Evolutionary conservation across 352 stramenopile species (phyloP).

Genomic region (Phytopythium vexans): DNA sequence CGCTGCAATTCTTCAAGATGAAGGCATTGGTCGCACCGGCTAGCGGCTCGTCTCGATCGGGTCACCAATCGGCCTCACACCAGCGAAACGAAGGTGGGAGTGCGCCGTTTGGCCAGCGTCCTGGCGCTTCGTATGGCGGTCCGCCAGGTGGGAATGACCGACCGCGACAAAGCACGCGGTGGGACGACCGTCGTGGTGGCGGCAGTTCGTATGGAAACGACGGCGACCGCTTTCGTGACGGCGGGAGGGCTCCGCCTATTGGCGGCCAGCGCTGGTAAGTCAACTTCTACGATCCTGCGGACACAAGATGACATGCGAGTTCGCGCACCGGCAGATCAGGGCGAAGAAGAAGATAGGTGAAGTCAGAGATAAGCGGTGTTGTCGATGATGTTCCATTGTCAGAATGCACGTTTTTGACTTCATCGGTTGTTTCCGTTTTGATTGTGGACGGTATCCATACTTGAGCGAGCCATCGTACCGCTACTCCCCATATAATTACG

Average conservation of each 20-base stretch:
- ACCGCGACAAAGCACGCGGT: slow-evolving; percentile 61
- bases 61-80: slow-evolving; percentile 35
- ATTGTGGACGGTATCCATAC: too few species aligned
- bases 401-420: too few species aligned
- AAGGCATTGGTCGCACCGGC: slow-evolving; percentile 68
- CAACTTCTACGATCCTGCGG: too few species aligned
- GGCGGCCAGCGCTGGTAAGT: slow-evolving; percentile 4
- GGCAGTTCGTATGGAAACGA: slow-evolving; percentile 11
- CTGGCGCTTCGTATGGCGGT: slow-evolving; percentile 24
- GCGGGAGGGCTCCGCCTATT: background rate
- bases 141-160: slow-evolving; percentile 38
- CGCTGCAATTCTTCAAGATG: slow-evolving; percentile 90
- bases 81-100: slow-evolving; percentile 38
- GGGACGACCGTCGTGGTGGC: slow-evolving; percentile 57
- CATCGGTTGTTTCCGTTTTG: too few species aligned
- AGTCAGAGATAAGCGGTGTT: too few species aligned
- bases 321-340: too few species aligned
- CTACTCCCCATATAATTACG: too few species aligned
- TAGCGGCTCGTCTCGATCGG: slow-evolving; percentile 27
- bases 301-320: too few species aligned
- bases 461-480: too few species aligned
- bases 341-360: too few species aligned
- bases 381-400: too few species aligned
- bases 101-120: slow-evolving; percentile 62
- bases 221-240: slow-evolving; percentile 1